These are phyloP conservation scores for Apiospora aurea DNA, from an alignment of 2,329 filamentous ascomycete genomes.

Conservation along the genomic window DNA sequence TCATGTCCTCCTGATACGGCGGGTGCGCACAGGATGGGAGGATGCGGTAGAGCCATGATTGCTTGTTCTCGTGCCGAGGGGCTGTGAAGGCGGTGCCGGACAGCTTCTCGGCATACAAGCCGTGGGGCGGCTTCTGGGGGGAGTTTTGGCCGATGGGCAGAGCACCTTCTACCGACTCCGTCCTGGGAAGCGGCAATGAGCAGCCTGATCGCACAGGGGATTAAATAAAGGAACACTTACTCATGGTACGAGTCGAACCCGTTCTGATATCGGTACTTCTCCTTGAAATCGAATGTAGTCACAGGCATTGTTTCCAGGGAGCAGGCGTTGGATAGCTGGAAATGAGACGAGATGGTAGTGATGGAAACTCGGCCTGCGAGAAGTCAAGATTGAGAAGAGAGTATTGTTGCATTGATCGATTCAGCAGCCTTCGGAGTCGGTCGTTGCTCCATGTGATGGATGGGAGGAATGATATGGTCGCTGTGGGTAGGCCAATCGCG, in stretches of 20 bases:
- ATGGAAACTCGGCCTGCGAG: no score
- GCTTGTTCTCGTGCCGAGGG: conserved; percentile 63
- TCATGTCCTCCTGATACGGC: conserved; percentile 40
- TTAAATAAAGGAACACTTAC: conserved; percentile 48
- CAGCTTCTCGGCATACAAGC: conserved; percentile 74
- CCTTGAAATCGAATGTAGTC: conserved; percentile 44
- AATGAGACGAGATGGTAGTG: no score
- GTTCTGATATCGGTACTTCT: conserved; percentile 69
- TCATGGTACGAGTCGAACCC: conserved; percentile 75
- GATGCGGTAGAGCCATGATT: conserved; percentile 68
- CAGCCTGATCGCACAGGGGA: background rate
- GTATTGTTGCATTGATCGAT: background rate
- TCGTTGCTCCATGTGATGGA: background rate
- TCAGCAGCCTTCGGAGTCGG: background rate
- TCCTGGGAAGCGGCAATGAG: conserved; percentile 46
- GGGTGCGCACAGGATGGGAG: conserved; percentile 61
- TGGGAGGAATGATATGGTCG: background rate
- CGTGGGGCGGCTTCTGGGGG: conserved; percentile 72
- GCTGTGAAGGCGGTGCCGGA: conserved; percentile 68
- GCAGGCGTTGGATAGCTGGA: background rate
- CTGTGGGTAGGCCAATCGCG: background rate
- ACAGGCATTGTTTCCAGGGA: conserved; percentile 41
- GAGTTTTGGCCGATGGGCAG: conserved; percentile 73
- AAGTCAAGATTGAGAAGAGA: no score
- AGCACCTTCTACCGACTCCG: conserved; percentile 71